Evolutionary conservation across 192 early-diverging fungal genomes (phyloP).

Genomic region (Podila clonocystis): DNA sequence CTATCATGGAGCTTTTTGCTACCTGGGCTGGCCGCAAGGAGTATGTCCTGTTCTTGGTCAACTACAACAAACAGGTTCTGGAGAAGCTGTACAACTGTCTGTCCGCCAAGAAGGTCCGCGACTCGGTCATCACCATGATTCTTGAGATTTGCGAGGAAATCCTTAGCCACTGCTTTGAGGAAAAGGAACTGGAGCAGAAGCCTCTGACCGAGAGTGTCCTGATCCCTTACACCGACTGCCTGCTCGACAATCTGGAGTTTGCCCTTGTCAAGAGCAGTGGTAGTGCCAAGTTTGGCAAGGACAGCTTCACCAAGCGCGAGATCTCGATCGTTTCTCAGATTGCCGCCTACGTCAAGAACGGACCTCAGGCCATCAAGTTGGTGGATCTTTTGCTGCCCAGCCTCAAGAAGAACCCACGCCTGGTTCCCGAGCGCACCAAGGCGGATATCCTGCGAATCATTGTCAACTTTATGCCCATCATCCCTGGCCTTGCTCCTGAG

Average conservation of each 20-base stretch:
- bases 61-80: conserved; percentile 71
- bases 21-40: conserved; percentile 77
- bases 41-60: conserved; percentile 75
- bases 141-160: conserved; percentile 81
- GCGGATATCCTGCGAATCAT: conserved; percentile 85
- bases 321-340: conserved; percentile 84
- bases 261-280: conserved; percentile 56
- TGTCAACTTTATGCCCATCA: conserved; percentile 79
- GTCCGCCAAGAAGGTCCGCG: conserved; percentile 82
- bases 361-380: conserved; percentile 72
- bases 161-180: conserved; percentile 65
- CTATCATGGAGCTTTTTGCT: conserved; percentile 79
- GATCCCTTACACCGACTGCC: conserved; percentile 60
- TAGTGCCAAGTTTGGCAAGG: conserved; percentile 60
- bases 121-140: conserved; percentile 74
- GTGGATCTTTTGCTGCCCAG: conserved; percentile 87
- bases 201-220: conserved; percentile 58
- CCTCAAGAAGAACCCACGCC: conserved; percentile 71
- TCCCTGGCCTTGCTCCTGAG: conserved; percentile 61
- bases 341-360: conserved; percentile 76
- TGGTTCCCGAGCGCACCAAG: conserved; percentile 85
- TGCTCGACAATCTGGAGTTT: conserved; percentile 70
- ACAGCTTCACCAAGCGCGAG: conserved; percentile 69
- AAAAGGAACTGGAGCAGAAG: conserved; percentile 53
- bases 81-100: conserved; percentile 77